These are phyloP conservation scores for Crithidia bombi DNA, from an alignment of 208 protist genomes.

Conservation along the genomic window DNA sequence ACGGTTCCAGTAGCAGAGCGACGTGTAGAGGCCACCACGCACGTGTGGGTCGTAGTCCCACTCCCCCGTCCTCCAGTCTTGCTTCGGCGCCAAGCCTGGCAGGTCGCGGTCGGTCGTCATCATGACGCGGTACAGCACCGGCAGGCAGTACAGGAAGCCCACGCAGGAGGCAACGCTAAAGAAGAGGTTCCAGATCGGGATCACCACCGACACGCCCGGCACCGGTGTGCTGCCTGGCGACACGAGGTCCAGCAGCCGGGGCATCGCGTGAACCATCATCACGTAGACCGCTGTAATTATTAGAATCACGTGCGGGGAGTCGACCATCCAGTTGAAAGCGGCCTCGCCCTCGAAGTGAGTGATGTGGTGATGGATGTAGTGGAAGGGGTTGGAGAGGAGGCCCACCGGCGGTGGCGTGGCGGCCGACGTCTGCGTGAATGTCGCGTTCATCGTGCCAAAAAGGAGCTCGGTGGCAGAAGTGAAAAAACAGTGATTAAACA, in stretches of 20 bases:
- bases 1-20: constrained; percentile 62
- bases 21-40: constrained; percentile 50
- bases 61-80: constrained; percentile 26
- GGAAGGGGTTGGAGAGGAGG: constrained; percentile 7
- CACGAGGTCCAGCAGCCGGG: constrained; percentile 10
- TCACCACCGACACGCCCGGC: constrained; percentile 26
- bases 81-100: constrained; percentile 38
- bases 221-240: constrained; percentile 1
- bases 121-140: constrained; percentile 41
- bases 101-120: constrained; percentile 27
- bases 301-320: constrained; percentile 37
- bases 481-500: neutral
- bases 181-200: constrained; percentile 79
- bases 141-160: constrained; percentile 60
- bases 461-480: neutral
- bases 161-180: constrained; percentile 69
- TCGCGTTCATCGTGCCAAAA: neutral
- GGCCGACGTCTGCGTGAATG: neutral
- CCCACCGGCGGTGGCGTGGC: neutral
- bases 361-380: constrained; percentile 19
- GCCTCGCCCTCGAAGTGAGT: constrained; percentile 36
- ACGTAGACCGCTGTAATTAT: constrained; percentile 39
- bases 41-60: constrained; percentile 36
- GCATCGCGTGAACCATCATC: constrained; percentile 46
- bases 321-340: constrained; percentile 38